These are phyloP conservation scores for Cystobasidiaceae sp. DNA, from an alignment of 1,284 basidiomycete species.

Conservation along the genomic window DNA sequence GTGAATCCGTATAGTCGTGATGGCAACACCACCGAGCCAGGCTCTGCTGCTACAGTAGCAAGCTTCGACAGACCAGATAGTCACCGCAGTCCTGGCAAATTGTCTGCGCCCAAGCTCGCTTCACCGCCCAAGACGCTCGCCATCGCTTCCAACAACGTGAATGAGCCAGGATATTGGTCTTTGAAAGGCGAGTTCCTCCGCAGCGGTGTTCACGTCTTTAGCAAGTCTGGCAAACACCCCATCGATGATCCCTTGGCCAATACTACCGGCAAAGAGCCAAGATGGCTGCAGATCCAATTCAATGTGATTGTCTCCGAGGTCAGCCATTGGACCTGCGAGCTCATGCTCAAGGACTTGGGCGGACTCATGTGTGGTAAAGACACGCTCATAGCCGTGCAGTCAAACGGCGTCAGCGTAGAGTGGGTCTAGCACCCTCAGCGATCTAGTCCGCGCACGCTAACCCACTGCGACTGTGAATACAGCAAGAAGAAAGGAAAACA, in stretches of 20 bases:
- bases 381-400: conserved; percentile 17
- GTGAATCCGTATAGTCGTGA: neutral
- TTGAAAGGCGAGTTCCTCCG: conserved; percentile 27
- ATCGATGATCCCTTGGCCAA: conserved; percentile 15
- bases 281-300: conserved; percentile 24
- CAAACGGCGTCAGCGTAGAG: conserved; percentile 4
- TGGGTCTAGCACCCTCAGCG: neutral
- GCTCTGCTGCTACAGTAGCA: neutral
- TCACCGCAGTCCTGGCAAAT: neutral
- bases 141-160: neutral
- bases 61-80: neutral
- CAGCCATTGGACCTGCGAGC: conserved; percentile 20
- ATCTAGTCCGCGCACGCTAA: too few relatives aligned
- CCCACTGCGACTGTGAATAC: too few relatives aligned
- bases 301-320: conserved; percentile 24
- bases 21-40: neutral
- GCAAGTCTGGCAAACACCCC: conserved; percentile 25
- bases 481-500: conserved; percentile 18
- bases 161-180: conserved; percentile 10
- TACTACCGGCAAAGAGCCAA: neutral
- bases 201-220: conserved; percentile 12
- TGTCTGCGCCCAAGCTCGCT: neutral
- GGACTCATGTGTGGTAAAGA: conserved; percentile 16
- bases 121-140: neutral
- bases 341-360: conserved; percentile 11